Base-by-base conservation (phyloP, 2,329 filamentous ascomycete genomes). In the Hypoxylon sp. region DNA sequence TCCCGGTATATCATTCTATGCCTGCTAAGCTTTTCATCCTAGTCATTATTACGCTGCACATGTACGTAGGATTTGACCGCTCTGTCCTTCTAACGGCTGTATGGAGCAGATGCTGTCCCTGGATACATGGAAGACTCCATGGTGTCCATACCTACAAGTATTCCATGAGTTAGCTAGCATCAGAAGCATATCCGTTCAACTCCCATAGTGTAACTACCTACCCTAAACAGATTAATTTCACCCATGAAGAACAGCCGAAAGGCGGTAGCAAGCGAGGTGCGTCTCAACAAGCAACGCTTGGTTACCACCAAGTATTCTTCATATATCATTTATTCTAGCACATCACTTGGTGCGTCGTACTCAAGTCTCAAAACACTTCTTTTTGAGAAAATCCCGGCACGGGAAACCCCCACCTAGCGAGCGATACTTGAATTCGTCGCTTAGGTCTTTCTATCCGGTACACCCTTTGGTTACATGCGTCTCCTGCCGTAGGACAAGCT, bases 11-110 rank as follows among this genome's bases (percentile, higher is more conserved):
- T 31, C 13, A 30, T 42, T 30, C n/a, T 30, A 6, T 20, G 17
- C 40, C 17, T 7, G 7, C 17, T 44, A 44, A 44, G n/a, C n/a
- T 22, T 35, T 22, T 22, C n/a, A 20, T 22, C n/a, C 30, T 37
- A 13, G 27, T 53, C 8, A 37, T 20, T 17, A 20, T 20, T n/a
- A 13, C 14, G 31, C 31, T 35, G 8, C 42, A 22, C 56, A 51
- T 42, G 35, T 22, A 46, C 35, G 27, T 50, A 42, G 7, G 31
- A 10, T 51, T 44, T 60, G 44, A 59, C 56, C 56, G 56, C 56
- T 35, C 42, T 58, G 14, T 60, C 17, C 22, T 6, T 22, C 27
- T 31, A 27, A 25, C 20, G n/a, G 4, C 14, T 53, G 46, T 60
- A 51, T 60, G 33, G 57, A 40, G 25, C 27, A 25, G 57, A 46